Percentiles rank a stretch among this genome's conserved stretches.
These are phyloP conservation scores for Cucurbita argyrosperma DNA, from an alignment of 306 rosid genomes.

Conservation along the genomic window DNA sequence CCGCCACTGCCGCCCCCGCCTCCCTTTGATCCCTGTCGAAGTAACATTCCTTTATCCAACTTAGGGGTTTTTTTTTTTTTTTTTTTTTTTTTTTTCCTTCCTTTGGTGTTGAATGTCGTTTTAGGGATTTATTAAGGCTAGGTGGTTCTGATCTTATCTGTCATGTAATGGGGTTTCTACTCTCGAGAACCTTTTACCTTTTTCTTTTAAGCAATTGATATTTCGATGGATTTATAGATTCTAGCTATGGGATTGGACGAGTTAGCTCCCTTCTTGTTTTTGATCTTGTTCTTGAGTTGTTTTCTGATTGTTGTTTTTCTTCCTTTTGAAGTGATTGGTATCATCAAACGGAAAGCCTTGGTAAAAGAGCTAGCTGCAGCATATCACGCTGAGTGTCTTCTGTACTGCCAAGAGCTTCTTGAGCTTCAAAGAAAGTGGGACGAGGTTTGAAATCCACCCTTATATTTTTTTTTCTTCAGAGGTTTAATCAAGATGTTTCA, in stretches of 20 bases:
- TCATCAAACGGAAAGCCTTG: conserved; percentile 76
- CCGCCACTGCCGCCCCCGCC: conserved; percentile 6
- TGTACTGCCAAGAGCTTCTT: conserved; percentile 77
- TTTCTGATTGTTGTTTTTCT: not conserved
- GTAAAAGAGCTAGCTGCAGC: conserved; percentile 73
- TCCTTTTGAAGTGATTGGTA: conserved; percentile 61
- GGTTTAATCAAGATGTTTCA: not conserved
- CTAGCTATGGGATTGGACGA: not conserved
- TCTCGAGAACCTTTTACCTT: not conserved
- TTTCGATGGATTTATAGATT: not conserved
- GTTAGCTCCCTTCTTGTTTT: not conserved
- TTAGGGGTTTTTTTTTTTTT: not conserved
- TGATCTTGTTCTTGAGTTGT: not conserved
- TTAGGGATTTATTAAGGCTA: not conserved
- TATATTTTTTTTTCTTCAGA: not conserved
- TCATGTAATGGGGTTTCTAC: not conserved
- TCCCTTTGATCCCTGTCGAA: conserved; percentile 53
- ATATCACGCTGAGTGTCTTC: conserved; percentile 79
- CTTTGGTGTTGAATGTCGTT: not conserved
- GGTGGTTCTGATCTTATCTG: not conserved
- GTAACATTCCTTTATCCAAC: conserved; percentile 10
- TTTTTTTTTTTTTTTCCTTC: not conserved
- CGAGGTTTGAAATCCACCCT: conserved; percentile 36
- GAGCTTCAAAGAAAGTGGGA: conserved; percentile 82
- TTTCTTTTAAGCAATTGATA: not conserved